phyloP scores from a whole-genome alignment of 495 filamentous ascomycete genomes.

The Neurospora sp. region DNA sequence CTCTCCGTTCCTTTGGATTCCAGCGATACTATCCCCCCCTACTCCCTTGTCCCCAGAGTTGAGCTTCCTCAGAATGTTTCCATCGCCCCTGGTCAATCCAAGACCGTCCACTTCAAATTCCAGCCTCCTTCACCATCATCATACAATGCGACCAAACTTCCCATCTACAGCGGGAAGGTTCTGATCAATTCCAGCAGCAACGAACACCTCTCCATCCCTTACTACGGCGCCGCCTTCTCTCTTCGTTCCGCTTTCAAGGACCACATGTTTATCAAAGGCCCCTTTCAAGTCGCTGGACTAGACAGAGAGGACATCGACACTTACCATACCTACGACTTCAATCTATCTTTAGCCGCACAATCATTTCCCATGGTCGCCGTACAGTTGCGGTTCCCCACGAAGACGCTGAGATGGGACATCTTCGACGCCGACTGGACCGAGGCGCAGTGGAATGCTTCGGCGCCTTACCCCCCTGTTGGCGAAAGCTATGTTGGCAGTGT shows the following conservation, averaged over 20 bases:
- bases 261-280: constrained; percentile 1
- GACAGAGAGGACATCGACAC: constrained; percentile 8
- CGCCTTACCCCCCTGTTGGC: constrained; percentile 22
- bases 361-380: constrained; percentile 16
- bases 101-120: constrained; percentile 19
- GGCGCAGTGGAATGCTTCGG: constrained; percentile 12
- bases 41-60: constrained; percentile 2
- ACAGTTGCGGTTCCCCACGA: constrained; percentile 20
- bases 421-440: constrained; percentile 18
- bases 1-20: neutral
- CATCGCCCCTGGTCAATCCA: constrained; percentile 13
- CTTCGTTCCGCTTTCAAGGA: constrained; percentile 3
- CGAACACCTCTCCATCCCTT: constrained; percentile 25
- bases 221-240: constrained; percentile 12
- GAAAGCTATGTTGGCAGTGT: constrained; percentile 25
- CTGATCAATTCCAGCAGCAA: constrained; percentile 19
- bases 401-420: constrained; percentile 21
- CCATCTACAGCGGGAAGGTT: constrained; percentile 30
- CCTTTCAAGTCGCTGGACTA: constrained; percentile 7
- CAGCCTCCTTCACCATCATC: constrained; percentile 8
- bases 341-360: constrained; percentile 6
- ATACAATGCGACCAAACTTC: constrained; percentile 12
- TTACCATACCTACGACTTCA: constrained; percentile 20
- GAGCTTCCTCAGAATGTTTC: constrained; percentile 3
- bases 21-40: neutral